Conservation (phyloP, 2,329 filamentous ascomycete genomes). For the Penicillium sp. region DNA sequence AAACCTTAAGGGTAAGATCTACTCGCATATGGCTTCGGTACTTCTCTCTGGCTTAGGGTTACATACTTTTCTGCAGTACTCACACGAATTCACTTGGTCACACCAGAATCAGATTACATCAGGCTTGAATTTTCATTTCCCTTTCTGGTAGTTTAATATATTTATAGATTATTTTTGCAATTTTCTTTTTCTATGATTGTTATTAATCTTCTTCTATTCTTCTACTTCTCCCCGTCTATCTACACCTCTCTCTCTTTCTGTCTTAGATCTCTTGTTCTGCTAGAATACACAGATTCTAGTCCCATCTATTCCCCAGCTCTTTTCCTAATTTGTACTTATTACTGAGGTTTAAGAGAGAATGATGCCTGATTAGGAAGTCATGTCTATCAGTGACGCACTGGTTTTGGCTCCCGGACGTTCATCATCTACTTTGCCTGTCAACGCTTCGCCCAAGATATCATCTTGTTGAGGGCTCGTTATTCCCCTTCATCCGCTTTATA, state of each 20-base stretch:
- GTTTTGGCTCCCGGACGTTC: slow-evolving; percentile 8
- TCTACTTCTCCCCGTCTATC: not conserved
- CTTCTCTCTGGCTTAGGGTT: slow-evolving; percentile 14
- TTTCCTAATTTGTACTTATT: not conserved
- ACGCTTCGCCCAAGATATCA: slow-evolving; percentile 3
- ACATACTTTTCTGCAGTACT: slow-evolving; percentile 19
- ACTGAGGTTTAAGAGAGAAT: slow-evolving; percentile 4
- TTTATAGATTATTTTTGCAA: not conserved
- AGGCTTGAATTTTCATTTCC: slow-evolving; percentile 20
- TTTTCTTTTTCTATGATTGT: slow-evolving; percentile 1
- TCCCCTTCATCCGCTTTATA: slow-evolving; percentile 2
- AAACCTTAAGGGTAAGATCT: not conserved
- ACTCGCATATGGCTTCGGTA: not conserved
- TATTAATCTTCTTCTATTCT: slow-evolving; percentile 11
- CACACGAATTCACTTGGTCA: slow-evolving; percentile 19
- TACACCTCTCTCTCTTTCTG: no score
- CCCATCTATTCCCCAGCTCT: not conserved
- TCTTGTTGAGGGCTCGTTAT: not conserved
- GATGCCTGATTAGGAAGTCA: slow-evolving; percentile 15
- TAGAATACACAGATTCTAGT: not conserved
- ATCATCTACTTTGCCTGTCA: slow-evolving; percentile 10
- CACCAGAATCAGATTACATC: slow-evolving; percentile 25
- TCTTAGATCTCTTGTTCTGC: not conserved
- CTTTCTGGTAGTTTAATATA: slow-evolving; percentile 5
- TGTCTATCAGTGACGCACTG: slow-evolving; percentile 22